Evolutionary conservation across 140 eudicot genomes (phyloP).

Genomic region (Stevia rebaudiana): DNA sequence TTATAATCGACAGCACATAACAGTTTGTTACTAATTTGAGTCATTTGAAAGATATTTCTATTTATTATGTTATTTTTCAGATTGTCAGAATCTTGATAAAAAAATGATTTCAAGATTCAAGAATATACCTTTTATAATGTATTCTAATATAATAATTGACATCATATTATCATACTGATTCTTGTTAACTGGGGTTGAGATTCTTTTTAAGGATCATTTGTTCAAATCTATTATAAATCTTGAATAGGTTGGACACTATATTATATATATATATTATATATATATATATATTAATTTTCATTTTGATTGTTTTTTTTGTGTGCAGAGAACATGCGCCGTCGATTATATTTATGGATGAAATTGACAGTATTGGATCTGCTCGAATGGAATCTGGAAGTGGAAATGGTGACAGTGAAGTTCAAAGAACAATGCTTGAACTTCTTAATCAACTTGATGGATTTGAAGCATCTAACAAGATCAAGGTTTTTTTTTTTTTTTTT

Average conservation of each 20-base stretch:
- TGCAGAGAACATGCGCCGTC: slow-evolving; percentile 69
- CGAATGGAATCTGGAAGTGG: slow-evolving; percentile 88
- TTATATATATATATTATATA: too few species aligned
- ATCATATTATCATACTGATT: background rate
- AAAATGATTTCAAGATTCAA: background rate
- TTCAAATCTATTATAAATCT: background rate
- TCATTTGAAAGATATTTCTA: background rate
- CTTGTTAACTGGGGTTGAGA: slow-evolving; percentile 1
- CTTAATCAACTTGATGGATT: slow-evolving; percentile 83
- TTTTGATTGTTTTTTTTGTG: background rate
- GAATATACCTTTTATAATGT: background rate
- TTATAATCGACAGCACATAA: background rate
- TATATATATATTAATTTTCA: too few species aligned
- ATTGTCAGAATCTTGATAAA: background rate
- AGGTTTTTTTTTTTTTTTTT: slow-evolving; percentile 17
- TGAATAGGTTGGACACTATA: too few species aligned
- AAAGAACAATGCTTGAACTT: slow-evolving; percentile 78
- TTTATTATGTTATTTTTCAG: background rate
- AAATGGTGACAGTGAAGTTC: slow-evolving; percentile 87
- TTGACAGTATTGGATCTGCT: slow-evolving; percentile 83
- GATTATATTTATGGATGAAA: slow-evolving; percentile 80
- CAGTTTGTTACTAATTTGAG: background rate
- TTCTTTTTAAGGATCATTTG: background rate
- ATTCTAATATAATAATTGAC: background rate
- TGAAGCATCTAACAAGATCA: slow-evolving; percentile 75